Conservation (phyloP, 352 stramenopile genomes). For the Phytophthora melonis region DNA sequence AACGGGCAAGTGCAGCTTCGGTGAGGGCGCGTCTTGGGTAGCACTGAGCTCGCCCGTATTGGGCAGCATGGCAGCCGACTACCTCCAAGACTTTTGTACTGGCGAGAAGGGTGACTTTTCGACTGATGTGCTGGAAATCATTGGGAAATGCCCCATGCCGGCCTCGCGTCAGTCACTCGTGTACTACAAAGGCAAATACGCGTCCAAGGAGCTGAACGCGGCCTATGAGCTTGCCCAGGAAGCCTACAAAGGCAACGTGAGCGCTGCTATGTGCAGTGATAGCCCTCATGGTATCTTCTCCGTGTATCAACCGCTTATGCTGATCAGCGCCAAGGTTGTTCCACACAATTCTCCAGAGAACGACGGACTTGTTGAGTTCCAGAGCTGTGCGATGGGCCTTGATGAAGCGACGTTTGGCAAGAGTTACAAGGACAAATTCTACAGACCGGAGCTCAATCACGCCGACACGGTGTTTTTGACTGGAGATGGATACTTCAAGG, state of each 20-base stretch:
- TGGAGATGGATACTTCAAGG: slow-evolving; percentile 40
- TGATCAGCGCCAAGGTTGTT: slow-evolving; percentile 18
- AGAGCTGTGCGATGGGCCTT: slow-evolving; percentile 50
- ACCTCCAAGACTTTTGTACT: slow-evolving; percentile 37
- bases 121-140: slow-evolving; percentile 20
- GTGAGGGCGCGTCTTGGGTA: neutral
- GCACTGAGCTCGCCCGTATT: neutral
- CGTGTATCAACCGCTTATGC: slow-evolving; percentile 30
- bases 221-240: slow-evolving; percentile 41
- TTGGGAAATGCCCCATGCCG: slow-evolving; percentile 45
- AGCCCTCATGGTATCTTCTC: slow-evolving; percentile 45
- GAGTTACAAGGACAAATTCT: slow-evolving; percentile 44
- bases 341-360: slow-evolving; percentile 42
- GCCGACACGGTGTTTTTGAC: slow-evolving; percentile 51
- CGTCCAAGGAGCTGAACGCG: slow-evolving; percentile 22
- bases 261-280: slow-evolving; percentile 50
- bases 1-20: slow-evolving; percentile 17
- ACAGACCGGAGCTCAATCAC: slow-evolving; percentile 56
- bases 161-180: slow-evolving; percentile 22
- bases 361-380: slow-evolving; percentile 53
- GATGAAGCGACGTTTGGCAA: slow-evolving; percentile 40
- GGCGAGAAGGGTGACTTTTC: slow-evolving; percentile 28
- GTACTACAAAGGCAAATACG: slow-evolving; percentile 43
- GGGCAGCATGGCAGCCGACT: slow-evolving; percentile 40
- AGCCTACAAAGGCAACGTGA: slow-evolving; percentile 44